These are phyloP conservation scores for Tricholoma saponaceum DNA, from an alignment of 768 basidiomycete genomes.

Conservation along the genomic window DNA sequence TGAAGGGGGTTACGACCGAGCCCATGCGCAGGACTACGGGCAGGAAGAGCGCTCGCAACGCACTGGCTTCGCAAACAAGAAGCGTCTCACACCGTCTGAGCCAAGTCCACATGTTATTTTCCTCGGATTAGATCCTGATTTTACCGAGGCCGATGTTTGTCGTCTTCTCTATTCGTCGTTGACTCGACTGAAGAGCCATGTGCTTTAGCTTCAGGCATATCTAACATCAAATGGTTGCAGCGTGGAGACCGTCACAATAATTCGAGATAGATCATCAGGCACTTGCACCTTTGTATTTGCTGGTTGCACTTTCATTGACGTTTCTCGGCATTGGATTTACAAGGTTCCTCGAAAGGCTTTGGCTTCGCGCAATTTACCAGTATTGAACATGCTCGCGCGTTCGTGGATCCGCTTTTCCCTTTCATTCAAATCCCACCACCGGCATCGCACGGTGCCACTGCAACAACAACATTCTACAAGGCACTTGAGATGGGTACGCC, in stretches of 20 bases:
- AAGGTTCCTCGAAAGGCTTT: constrained; percentile 93
- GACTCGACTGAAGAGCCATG: constrained; percentile 30
- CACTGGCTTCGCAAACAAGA: constrained; percentile 50
- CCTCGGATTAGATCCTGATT: constrained; percentile 88
- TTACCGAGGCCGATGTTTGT: constrained; percentile 91
- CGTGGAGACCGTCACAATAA: constrained; percentile 89
- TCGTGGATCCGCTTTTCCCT: constrained; percentile 87
- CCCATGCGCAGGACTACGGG: constrained; percentile 29
- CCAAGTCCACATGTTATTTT: constrained; percentile 94
- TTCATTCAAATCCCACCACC: constrained; percentile 91
- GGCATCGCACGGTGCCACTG: constrained; percentile 81
- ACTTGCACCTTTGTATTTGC: constrained; percentile 79
- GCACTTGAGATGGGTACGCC: constrained; percentile 67
- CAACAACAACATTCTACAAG: constrained; percentile 66
- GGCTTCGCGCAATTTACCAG: constrained; percentile 94
- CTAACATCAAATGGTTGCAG: constrained; percentile 68
- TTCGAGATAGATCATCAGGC: constrained; percentile 96
- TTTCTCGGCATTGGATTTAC: constrained; percentile 62
- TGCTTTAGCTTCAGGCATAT: constrained; percentile 72
- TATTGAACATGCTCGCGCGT: constrained; percentile 83
- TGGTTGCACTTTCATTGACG: constrained; percentile 70
- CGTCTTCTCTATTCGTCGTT: constrained; percentile 26
- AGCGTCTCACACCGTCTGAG: constrained; percentile 78
- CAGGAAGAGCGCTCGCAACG: constrained; percentile 50
- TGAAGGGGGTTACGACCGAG: constrained; percentile 32